A percentile compares a stretch with the other conserved stretches of the same genome.
These are phyloP conservation scores for Pezicula neosporulosa DNA, from an alignment of 2,329 filamentous ascomycete species.

Conservation along the genomic window DNA sequence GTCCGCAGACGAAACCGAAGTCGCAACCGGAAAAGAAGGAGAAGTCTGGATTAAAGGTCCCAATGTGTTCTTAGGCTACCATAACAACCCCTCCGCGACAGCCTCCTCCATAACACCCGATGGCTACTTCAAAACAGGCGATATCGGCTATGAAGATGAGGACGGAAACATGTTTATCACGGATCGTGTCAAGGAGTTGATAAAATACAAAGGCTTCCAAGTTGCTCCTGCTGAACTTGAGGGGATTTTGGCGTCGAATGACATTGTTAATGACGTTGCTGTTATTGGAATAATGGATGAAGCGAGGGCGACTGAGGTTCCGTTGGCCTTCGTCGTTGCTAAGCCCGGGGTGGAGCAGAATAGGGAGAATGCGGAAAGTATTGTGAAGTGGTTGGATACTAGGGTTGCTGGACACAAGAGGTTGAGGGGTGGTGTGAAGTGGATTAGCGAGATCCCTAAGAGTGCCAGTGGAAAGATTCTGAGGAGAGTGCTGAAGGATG, in stretches of 20 bases:
- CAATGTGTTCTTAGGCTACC: constrained; percentile 56
- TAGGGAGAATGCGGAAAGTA: constrained; percentile 34
- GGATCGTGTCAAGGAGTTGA: constrained; percentile 70
- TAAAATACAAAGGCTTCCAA: constrained; percentile 63
- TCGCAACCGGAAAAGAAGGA: constrained; percentile 58
- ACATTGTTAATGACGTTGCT: constrained; percentile 52
- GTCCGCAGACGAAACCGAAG: constrained; percentile 47
- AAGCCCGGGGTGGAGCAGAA: constrained; percentile 28
- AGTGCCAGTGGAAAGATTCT: constrained; percentile 55
- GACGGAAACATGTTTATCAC: constrained; percentile 84
- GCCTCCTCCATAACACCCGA: constrained; percentile 66
- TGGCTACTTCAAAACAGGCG: constrained; percentile 78
- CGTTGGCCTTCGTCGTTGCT: constrained; percentile 59
- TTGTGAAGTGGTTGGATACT: constrained; percentile 54
- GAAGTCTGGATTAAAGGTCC: constrained; percentile 66
- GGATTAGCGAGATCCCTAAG: constrained; percentile 67
- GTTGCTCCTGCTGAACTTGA: constrained; percentile 65
- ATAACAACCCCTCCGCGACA: constrained; percentile 63
- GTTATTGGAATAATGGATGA: constrained; percentile 61
- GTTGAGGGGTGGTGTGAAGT: constrained; percentile 64
- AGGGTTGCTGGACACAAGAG: constrained; percentile 63
- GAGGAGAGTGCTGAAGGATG: constrained; percentile 40
- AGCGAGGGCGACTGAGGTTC: constrained; percentile 63
- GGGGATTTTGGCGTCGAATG: constrained; percentile 39
- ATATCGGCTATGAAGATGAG: constrained; percentile 73